Percentiles rank a stretch among this genome's conserved stretches.
Evolutionary conservation across 2,329 filamentous ascomycete genomes (phyloP).

Genomic region (Gnomoniopsis sp.): DNA sequence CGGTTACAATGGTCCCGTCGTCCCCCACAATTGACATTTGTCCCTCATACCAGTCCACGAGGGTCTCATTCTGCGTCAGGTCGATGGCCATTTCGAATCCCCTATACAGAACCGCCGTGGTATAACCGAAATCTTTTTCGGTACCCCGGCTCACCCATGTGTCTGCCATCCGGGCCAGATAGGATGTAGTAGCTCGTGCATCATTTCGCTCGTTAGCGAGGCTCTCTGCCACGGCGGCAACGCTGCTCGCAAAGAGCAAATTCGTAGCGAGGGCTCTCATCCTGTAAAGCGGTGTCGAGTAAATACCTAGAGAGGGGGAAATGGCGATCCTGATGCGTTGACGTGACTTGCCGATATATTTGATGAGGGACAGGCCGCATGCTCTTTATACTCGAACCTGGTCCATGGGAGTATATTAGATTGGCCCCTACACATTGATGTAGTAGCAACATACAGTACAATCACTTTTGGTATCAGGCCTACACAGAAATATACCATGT

Average conservation of each 20-base stretch:
- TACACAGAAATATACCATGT: no score
- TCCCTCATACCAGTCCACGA: conserved; percentile 32
- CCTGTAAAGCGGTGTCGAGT: background rate
- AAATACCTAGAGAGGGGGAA: background rate
- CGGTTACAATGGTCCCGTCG: conserved; percentile 31
- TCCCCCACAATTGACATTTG: conserved; percentile 34
- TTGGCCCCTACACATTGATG: no score
- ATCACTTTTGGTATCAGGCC: no score
- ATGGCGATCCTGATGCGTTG: no score
- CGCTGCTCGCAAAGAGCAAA: conserved; percentile 22
- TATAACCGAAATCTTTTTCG: conserved; percentile 31
- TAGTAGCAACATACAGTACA: no score
- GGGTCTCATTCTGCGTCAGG: conserved; percentile 30
- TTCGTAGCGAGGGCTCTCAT: background rate
- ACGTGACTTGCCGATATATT: no score
- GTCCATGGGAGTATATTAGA: no score
- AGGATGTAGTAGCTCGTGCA: conserved; percentile 67
- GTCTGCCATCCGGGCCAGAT: conserved; percentile 29
- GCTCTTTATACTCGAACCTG: no score
- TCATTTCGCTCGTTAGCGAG: conserved; percentile 61
- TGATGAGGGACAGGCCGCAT: no score
- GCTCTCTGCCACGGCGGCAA: conserved; percentile 61
- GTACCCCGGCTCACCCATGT: conserved; percentile 32
- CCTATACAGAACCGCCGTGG: conserved; percentile 33
- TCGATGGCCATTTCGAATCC: conserved; percentile 36